Conservation (phyloP, 768 basidiomycete species). For the Suillus subaureus region DNA sequence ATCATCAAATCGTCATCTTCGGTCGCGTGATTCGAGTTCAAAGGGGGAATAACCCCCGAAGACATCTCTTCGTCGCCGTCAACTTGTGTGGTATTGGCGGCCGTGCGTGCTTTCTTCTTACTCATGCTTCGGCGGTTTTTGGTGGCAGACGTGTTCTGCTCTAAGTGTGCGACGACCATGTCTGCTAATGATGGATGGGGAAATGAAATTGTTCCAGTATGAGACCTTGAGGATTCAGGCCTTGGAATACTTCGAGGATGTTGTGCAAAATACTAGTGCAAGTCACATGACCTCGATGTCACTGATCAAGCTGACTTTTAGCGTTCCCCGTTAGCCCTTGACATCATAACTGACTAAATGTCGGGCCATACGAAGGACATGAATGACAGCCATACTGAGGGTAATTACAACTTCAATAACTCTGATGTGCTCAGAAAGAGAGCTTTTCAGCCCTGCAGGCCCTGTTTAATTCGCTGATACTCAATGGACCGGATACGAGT, state of each 20-base stretch:
- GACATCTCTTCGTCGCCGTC: conserved; percentile 36
- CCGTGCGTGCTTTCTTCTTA: conserved; percentile 38
- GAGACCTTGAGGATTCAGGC: neutral
- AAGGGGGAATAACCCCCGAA: conserved; percentile 17
- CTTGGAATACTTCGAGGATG: neutral
- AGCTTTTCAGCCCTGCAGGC: conserved; percentile 40
- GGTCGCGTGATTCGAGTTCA: conserved; percentile 19
- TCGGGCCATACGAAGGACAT: conserved; percentile 26
- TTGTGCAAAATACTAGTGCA: neutral
- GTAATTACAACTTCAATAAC: conserved; percentile 23
- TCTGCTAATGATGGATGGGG: conserved; percentile 14
- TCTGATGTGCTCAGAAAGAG: conserved; percentile 14
- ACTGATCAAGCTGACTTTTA: neutral
- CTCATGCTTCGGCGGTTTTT: conserved; percentile 47
- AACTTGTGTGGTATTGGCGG: conserved; percentile 15
- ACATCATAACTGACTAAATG: conserved; percentile 8
- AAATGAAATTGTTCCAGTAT: neutral
- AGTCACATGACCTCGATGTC: conserved; percentile 20
- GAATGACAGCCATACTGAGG: conserved; percentile 36
- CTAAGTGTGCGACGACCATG: conserved; percentile 46
- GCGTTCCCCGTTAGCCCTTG: neutral
- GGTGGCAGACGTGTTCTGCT: conserved; percentile 30
- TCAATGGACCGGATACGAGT: conserved; percentile 13
- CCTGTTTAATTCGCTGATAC: conserved; percentile 39
- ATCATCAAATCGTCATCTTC: conserved; percentile 69